Conservation (phyloP, 225 moss, liverwort and hornwort genomes). For the Marchantia polymorpha region DNA sequence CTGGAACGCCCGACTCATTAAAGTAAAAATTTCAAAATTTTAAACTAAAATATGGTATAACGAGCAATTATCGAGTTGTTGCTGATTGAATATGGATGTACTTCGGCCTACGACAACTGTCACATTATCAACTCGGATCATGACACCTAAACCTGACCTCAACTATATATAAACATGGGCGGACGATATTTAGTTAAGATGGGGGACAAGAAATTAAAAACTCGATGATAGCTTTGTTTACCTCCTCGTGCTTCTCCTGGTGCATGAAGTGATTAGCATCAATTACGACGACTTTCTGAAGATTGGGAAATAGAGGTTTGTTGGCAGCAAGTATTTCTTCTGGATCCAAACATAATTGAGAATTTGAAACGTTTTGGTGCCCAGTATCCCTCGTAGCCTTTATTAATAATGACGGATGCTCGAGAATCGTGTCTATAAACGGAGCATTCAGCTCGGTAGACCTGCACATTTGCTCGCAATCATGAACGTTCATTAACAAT, state of each 20-base stretch:
- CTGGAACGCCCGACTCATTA: no score
- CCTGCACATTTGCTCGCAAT: not conserved
- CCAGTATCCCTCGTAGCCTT: not conserved
- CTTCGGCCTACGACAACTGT: no score
- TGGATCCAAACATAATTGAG: no score
- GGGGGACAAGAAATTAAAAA: not conserved
- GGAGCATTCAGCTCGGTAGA: not conserved
- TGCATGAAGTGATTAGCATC: not conserved
- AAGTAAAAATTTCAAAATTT: no score
- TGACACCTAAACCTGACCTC: no score
- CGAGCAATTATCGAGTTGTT: no score
- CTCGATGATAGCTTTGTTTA: not conserved
- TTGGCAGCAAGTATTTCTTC: not conserved
- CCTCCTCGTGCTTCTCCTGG: not conserved
- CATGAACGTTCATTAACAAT: not conserved
- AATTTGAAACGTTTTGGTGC: not conserved
- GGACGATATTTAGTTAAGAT: no score
- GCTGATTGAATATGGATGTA: no score
- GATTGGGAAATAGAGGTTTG: not conserved
- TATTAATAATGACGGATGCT: not conserved
- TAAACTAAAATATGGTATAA: no score
- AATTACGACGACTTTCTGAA: not conserved
- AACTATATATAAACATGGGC: no score
- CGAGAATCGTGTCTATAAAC: not conserved
- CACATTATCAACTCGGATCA: no score